These are phyloP conservation scores for Torrubiella hemipterigena DNA, from an alignment of 2,329 filamentous ascomycete species.

Conservation along the genomic window DNA sequence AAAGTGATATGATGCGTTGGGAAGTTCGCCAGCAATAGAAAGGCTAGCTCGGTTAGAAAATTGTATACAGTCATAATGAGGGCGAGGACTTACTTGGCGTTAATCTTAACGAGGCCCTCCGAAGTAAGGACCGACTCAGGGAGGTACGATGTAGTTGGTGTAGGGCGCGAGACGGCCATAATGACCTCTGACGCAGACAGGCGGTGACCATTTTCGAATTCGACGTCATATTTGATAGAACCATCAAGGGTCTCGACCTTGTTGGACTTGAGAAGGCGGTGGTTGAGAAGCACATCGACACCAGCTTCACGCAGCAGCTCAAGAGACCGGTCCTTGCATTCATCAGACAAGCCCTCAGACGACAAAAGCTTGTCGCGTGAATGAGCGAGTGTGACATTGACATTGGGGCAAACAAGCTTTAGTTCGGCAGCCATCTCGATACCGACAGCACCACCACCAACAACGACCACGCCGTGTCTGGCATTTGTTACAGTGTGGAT, in stretches of 20 bases:
- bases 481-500: slow-evolving; percentile 41
- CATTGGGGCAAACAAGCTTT: slow-evolving; percentile 51
- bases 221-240: slow-evolving; percentile 31
- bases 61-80: background rate
- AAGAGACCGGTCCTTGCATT: slow-evolving; percentile 51
- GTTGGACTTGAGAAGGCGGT: slow-evolving; percentile 39
- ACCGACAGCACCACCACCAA: slow-evolving; percentile 70
- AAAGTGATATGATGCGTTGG: slow-evolving; percentile 51
- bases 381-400: slow-evolving; percentile 63
- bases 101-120: slow-evolving; percentile 54
- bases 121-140: slow-evolving; percentile 45
- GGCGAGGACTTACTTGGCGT: slow-evolving; percentile 32
- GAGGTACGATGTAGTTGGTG: slow-evolving; percentile 51
- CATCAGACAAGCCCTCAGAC: slow-evolving; percentile 58
- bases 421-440: slow-evolving; percentile 75
- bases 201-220: slow-evolving; percentile 46
- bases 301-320: slow-evolving; percentile 47
- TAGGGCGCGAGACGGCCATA: slow-evolving; percentile 53
- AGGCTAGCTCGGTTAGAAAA: slow-evolving; percentile 26
- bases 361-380: slow-evolving; percentile 60
- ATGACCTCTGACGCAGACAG: slow-evolving; percentile 54
- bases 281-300: slow-evolving; percentile 52
- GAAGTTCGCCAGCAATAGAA: slow-evolving; percentile 37
- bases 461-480: slow-evolving; percentile 50
- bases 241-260: slow-evolving; percentile 33